A percentile compares a stretch with the other conserved stretches of the same genome.
Evolutionary conservation across 1,284 basidiomycete genomes (phyloP).

Genomic region (Xanthoconium separans): DNA sequence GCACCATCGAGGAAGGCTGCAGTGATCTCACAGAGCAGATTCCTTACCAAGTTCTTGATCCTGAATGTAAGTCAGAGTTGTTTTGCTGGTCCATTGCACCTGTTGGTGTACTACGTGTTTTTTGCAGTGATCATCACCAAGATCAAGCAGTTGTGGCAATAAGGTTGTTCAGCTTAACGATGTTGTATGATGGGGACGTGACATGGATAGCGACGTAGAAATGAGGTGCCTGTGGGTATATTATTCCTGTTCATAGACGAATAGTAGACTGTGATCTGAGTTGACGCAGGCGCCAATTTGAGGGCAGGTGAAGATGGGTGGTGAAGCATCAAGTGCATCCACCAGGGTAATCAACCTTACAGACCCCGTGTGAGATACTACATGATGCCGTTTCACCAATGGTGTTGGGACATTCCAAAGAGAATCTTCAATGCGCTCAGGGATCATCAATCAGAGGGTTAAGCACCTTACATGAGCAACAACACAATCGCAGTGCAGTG

Average conservation of each 20-base stretch:
- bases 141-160: slow-evolving; percentile 53
- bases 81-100: not conserved
- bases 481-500: too few relatives aligned
- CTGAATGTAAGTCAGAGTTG: slow-evolving; percentile 53
- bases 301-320: too few relatives aligned
- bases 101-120: slow-evolving; percentile 13
- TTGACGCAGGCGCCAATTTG: too few relatives aligned
- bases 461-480: too few relatives aligned
- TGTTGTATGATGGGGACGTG: not conserved
- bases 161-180: not conserved
- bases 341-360: too few relatives aligned
- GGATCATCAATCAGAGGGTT: too few relatives aligned
- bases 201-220: not conserved
- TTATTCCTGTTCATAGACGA: slow-evolving; percentile 9
- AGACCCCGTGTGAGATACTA: too few relatives aligned
- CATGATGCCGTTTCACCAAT: too few relatives aligned
- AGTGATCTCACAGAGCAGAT: slow-evolving; percentile 84
- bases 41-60: slow-evolving; percentile 69
- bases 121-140: slow-evolving; percentile 60
- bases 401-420: too few relatives aligned
- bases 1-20: slow-evolving; percentile 78
- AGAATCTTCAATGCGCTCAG: too few relatives aligned
- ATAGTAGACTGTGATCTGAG: too few relatives aligned
- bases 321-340: too few relatives aligned
- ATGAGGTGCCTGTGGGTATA: not conserved